These are phyloP conservation scores for Malassezia obtusa DNA, from an alignment of 1,284 basidiomycete species.

Conservation along the genomic window DNA sequence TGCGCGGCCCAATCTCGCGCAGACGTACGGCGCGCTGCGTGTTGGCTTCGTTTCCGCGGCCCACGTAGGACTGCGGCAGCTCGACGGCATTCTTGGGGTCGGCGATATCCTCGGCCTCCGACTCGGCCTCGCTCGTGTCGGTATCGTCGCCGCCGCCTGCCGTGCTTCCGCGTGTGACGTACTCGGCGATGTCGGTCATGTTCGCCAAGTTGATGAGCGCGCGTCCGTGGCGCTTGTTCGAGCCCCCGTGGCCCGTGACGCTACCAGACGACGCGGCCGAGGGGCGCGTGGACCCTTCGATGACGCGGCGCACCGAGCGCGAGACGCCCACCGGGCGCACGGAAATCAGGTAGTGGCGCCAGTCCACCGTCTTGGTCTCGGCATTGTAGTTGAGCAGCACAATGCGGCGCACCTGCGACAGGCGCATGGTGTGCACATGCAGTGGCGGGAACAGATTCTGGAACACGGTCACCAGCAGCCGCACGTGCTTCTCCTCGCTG, in stretches of 20 bases:
- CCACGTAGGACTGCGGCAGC: conserved; percentile 83
- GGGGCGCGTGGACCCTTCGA: conserved; percentile 58
- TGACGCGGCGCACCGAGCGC: conserved; percentile 74
- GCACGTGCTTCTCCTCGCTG: conserved; percentile 61
- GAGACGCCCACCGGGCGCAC: conserved; percentile 91
- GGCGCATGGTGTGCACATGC: conserved; percentile 56
- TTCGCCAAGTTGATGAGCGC: conserved; percentile 67
- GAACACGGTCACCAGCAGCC: conserved; percentile 63
- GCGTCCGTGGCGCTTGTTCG: conserved; percentile 13
- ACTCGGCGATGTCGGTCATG: conserved; percentile 90
- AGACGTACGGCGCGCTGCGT: conserved; percentile 79
- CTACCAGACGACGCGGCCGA: conserved; percentile 13
- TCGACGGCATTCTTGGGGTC: conserved; percentile 57
- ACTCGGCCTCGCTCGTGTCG: conserved; percentile 55
- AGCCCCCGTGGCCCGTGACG: conserved; percentile 12
- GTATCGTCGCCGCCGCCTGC: conserved; percentile 61
- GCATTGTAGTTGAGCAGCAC: conserved; percentile 87
- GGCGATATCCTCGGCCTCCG: conserved; percentile 70
- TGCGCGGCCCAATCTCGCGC: conserved; percentile 86
- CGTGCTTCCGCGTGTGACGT: conserved; percentile 66
- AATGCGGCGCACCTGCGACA: conserved; percentile 58
- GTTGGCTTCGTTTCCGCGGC: conserved; percentile 82
- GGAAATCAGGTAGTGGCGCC: conserved; percentile 88
- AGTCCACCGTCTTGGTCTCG: conserved; percentile 74
- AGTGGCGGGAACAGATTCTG: conserved; percentile 80